Conservation (phyloP, 176 grass and related monocot species). For the Raddia guianensis region DNA sequence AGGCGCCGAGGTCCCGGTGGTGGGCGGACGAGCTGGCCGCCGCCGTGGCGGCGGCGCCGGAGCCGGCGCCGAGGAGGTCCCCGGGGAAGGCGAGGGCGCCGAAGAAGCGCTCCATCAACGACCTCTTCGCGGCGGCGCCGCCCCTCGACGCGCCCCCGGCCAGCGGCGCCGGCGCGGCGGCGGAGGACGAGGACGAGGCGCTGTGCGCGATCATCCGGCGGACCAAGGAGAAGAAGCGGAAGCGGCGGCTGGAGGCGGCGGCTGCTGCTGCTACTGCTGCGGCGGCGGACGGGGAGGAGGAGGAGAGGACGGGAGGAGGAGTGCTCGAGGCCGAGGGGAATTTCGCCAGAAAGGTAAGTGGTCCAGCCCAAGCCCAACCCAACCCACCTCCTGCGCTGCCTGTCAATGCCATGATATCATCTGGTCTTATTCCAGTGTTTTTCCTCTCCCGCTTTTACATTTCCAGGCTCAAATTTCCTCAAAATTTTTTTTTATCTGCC, state of each 20-base stretch:
- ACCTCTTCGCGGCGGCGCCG: slow-evolving; percentile 62
- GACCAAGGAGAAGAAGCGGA: slow-evolving; percentile 33
- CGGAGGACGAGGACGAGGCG: slow-evolving; percentile 28
- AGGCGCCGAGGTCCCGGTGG: slow-evolving; percentile 51
- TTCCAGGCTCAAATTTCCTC: background rate
- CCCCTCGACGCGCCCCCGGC: background rate
- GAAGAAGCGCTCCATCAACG: slow-evolving; percentile 64
- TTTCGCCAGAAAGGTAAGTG: slow-evolving; percentile 48
- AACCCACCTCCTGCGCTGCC: slow-evolving; percentile 8
- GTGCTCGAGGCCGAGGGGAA: slow-evolving; percentile 31
- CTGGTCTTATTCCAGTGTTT: slow-evolving; percentile 3
- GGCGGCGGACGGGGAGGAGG: background rate
- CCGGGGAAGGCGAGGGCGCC: slow-evolving; percentile 39
- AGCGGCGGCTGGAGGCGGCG: background rate
- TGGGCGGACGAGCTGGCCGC: slow-evolving; percentile 54
- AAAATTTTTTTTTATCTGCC: background rate
- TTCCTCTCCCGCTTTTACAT: background rate
- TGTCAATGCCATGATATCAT: slow-evolving; percentile 30
- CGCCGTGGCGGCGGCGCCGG: background rate
- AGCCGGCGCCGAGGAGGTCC: background rate
- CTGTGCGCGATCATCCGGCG: slow-evolving; percentile 30
- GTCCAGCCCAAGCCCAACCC: slow-evolving; percentile 52
- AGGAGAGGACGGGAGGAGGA: background rate
- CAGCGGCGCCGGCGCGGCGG: background rate
- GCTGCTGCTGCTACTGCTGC: background rate